These are phyloP conservation scores for Bothriochloa decipiens DNA, from an alignment of 176 grass and related monocot species.

Conservation along the genomic window DNA sequence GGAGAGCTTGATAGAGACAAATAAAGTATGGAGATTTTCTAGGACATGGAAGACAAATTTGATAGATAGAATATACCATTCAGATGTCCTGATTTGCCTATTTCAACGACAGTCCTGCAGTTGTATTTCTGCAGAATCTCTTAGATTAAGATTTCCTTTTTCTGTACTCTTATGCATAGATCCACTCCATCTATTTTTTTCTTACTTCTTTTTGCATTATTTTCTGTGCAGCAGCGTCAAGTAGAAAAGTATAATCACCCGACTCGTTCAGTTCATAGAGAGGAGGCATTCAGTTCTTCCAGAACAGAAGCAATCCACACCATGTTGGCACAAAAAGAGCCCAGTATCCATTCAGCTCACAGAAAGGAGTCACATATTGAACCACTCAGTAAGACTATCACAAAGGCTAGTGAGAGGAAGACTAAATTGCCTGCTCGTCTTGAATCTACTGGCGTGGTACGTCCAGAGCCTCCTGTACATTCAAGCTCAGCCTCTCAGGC, in stretches of 20 bases:
- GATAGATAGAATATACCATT: constrained; percentile 13
- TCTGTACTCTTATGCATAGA: constrained; percentile 18
- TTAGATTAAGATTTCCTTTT: constrained; percentile 6
- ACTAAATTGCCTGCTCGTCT: constrained; percentile 21
- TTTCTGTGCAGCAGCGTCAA: constrained; percentile 11
- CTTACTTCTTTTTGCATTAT: not conserved
- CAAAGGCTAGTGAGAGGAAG: not conserved
- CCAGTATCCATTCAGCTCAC: constrained; percentile 15
- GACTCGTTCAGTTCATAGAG: constrained; percentile 36
- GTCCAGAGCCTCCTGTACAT: constrained; percentile 15
- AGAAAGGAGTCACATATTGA: constrained; percentile 4
- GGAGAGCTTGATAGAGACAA: not conserved
- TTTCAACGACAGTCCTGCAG: not conserved
- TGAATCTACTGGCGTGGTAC: constrained; percentile 13
- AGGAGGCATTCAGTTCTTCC: constrained; percentile 29
- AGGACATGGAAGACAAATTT: not conserved
- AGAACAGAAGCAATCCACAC: constrained; percentile 10
- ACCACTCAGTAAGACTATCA: constrained; percentile 6
- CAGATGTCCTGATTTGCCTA: not conserved
- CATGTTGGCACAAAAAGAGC: constrained; percentile 16
- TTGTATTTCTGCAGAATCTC: constrained; percentile 11
- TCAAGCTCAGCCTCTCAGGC: not conserved
- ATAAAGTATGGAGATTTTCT: not conserved
- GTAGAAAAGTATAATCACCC: constrained; percentile 22
- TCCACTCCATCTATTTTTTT: not conserved